Evolutionary conservation across 495 filamentous ascomycete species (phyloP).

Genomic region (Podospora australis): DNA sequence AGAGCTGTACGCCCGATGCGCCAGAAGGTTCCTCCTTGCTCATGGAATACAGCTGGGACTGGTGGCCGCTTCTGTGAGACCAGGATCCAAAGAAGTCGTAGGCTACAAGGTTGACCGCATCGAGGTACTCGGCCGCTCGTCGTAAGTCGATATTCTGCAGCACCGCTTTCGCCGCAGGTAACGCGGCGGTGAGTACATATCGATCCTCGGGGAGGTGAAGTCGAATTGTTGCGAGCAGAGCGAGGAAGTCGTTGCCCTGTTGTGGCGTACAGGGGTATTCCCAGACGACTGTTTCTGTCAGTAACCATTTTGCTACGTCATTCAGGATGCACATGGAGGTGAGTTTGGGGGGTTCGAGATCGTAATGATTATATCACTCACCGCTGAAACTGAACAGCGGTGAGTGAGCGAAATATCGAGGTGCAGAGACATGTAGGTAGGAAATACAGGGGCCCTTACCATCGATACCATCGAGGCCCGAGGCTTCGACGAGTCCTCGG

Average conservation of each 20-base stretch:
- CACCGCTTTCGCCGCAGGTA: constrained; percentile 71
- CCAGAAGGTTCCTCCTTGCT: constrained; percentile 53
- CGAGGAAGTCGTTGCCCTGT: constrained; percentile 68
- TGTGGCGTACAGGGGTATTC: constrained; percentile 67
- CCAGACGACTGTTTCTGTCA: constrained; percentile 67
- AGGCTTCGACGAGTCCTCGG: constrained; percentile 62
- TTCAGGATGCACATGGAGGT: too few species aligned
- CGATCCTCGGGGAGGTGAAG: constrained; percentile 63
- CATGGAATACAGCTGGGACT: constrained; percentile 69
- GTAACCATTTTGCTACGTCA: constrained; percentile 2
- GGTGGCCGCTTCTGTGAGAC: constrained; percentile 64
- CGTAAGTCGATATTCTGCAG: constrained; percentile 70
- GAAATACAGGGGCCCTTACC: constrained; percentile 43
- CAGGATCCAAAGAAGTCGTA: constrained; percentile 87
- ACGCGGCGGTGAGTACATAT: constrained; percentile 72
- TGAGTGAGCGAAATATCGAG: background rate
- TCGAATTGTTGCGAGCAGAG: constrained; percentile 62
- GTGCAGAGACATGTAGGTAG: background rate
- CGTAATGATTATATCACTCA: background rate
- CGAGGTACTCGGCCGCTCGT: constrained; percentile 58
- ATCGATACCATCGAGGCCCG: constrained; percentile 79
- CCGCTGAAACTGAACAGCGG: constrained; percentile 1
- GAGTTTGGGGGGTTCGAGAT: background rate
- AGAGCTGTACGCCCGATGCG: constrained; percentile 58
- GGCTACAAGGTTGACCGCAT: constrained; percentile 76